Base-by-base conservation (phyloP, 805 yeast species). In the Lipomyces anomalus region DNA sequence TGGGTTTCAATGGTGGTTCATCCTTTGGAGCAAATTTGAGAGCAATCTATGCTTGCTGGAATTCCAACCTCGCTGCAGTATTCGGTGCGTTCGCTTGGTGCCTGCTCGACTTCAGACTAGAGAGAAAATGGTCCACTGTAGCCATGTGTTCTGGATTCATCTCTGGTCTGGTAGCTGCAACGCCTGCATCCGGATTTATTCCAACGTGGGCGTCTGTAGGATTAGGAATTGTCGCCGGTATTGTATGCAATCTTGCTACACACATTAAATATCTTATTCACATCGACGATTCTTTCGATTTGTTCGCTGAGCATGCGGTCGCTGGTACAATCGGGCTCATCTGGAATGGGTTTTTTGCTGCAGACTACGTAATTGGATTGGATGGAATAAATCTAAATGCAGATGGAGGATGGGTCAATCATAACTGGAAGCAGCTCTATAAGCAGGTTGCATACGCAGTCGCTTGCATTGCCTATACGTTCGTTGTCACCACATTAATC, bases 221-320 rank as follows among this genome's bases (percentile, higher is more conserved):
- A 17, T 76, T 88, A 50, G 97, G 97, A 3, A 70, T 86, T 30
- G 75, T 78, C 1, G 72, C 96, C 0, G 95, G 95, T 33, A 65
- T 82, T 7, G 78, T 82, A 29, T 92, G 97, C 76, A 90, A 90
- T 70, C 84, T 84, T 60, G 71, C 95, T 46, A 90, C 97, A 38
- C 84, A 87, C 59, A 68, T 90, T 63, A 90, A 90, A 67, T 85
- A 83, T 62, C 67, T 85, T 52, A 68, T 84, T 38, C 74, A 75
- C 48, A 88, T 90, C 42, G 97, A 92, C 65, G 98, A 90, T 68
- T 81, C 96, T 1, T 70, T 92, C 57, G 97, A 92, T 82, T 80
- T 88, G 42, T 74, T 90, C 63, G 97, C 97, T n/a, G 97, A 90
- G 78, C 98, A 90, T 80, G 97, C 96, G 40, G 74, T 90, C 57